Conservation (phyloP, 2,329 filamentous ascomycete genomes). For the Ophiocordyceps robertsii region DNA sequence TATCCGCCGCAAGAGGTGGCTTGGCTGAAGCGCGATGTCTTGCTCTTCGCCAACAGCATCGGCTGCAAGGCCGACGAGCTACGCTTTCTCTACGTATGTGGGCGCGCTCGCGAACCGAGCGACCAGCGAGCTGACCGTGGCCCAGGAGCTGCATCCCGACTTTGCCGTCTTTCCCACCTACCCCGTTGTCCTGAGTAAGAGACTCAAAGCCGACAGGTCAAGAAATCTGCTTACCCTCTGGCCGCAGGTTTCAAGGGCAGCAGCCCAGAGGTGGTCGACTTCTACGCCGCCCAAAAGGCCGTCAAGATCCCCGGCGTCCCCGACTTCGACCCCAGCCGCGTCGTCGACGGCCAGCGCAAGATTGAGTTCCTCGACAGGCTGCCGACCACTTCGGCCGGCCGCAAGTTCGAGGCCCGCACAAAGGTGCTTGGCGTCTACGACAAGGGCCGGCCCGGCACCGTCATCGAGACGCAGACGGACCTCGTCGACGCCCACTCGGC, state of each 20-base stretch:
- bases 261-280: slow-evolving; percentile 67
- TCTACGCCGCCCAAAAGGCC: slow-evolving; percentile 58
- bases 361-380: slow-evolving; percentile 66
- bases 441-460: slow-evolving; percentile 72
- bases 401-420: slow-evolving; percentile 60
- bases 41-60: slow-evolving; percentile 85
- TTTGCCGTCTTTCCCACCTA: slow-evolving; percentile 88
- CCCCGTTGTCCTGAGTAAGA: slow-evolving; percentile 61
- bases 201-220: not conserved
- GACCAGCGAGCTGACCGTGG: not conserved
- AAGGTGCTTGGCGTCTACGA: slow-evolving; percentile 81
- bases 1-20: slow-evolving; percentile 63
- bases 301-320: slow-evolving; percentile 63
- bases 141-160: slow-evolving; percentile 70
- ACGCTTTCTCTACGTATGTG: slow-evolving; percentile 70
- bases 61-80: slow-evolving; percentile 76
- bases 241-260: slow-evolving; percentile 59
- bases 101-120: not conserved
- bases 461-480: slow-evolving; percentile 66
- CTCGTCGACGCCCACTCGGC: slow-evolving; percentile 57
- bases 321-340: slow-evolving; percentile 58
- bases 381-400: slow-evolving; percentile 56
- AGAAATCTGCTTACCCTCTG: not conserved
- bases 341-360: slow-evolving; percentile 74
- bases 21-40: slow-evolving; percentile 77